These are phyloP conservation scores for Pinus taeda DNA, from an alignment of 75 land plant species.

Conservation along the genomic window DNA sequence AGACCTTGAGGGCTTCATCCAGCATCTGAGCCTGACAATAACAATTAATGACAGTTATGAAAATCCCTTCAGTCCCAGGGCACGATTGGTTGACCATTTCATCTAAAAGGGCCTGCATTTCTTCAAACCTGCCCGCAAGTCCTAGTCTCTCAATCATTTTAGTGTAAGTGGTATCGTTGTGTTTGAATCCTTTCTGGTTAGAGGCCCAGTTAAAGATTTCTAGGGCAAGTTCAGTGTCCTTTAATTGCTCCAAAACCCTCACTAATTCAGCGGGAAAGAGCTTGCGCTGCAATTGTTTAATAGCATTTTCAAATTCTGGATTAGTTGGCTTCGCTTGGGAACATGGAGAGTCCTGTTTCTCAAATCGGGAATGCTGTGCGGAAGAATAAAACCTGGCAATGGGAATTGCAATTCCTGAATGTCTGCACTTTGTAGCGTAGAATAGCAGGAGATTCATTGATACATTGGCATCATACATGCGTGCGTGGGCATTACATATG, in stretches of 20 bases:
- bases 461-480: too few species aligned
- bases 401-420: background rate
- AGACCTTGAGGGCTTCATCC: slow-evolving; percentile 24
- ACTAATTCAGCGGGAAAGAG: slow-evolving; percentile 13
- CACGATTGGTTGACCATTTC: slow-evolving; percentile 19
- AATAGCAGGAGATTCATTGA: too few species aligned
- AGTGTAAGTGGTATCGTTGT: slow-evolving; percentile 16
- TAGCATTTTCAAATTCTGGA: slow-evolving; percentile 11
- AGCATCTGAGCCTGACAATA: slow-evolving; percentile 21
- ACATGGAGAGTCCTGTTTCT: background rate
- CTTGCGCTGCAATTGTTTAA: slow-evolving; percentile 12
- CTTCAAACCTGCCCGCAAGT: slow-evolving; percentile 6
- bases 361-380: background rate
- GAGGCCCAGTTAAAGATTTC: slow-evolving; percentile 26
- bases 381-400: slow-evolving; percentile 9
- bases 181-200: slow-evolving; percentile 12
- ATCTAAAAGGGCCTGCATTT: slow-evolving; percentile 19
- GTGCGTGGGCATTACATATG: too few species aligned
- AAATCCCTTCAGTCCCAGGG: slow-evolving; percentile 7
- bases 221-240: slow-evolving; percentile 15
- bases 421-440: too few species aligned
- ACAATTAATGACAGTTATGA: slow-evolving; percentile 18
- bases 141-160: slow-evolving; percentile 26
- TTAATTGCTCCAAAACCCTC: slow-evolving; percentile 15
- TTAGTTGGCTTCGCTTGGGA: background rate